phyloP scores from a whole-genome alignment of 2,329 filamentous ascomycete species.

The Pyrenochaeta sp. region DNA sequence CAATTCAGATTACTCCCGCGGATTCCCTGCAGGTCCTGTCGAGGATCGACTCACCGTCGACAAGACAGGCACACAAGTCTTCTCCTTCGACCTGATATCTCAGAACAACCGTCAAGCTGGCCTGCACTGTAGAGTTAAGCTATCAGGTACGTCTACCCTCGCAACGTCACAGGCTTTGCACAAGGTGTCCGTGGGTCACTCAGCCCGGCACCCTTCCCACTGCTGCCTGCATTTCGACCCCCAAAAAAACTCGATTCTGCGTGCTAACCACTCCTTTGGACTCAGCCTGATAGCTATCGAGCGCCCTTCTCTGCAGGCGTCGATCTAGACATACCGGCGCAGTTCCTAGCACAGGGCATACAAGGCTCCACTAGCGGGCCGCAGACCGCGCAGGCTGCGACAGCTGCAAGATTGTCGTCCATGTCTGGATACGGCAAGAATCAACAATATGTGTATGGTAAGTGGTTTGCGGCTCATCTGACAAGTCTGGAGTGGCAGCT shows the following conservation, averaged over 20 bases:
- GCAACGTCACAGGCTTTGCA: constrained; percentile 16
- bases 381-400: constrained; percentile 54
- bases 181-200: constrained; percentile 16
- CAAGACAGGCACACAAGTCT: constrained; percentile 18
- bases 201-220: constrained; percentile 23
- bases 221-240: constrained; percentile 41
- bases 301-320: constrained; percentile 39
- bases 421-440: constrained; percentile 86
- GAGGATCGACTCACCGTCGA: constrained; percentile 17
- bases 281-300: constrained; percentile 44
- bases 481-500: constrained; percentile 44
- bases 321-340: constrained; percentile 30
- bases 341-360: constrained; percentile 40
- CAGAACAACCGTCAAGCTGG: constrained; percentile 46
- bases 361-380: constrained; percentile 57
- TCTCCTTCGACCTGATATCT: constrained; percentile 13
- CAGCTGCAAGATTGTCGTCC: constrained; percentile 64
- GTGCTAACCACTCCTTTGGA: constrained; percentile 33
- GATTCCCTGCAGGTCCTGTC: constrained; percentile 27
- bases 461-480: constrained; percentile 60
- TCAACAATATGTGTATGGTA: constrained; percentile 82
- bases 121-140: constrained; percentile 43
- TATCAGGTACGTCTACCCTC: constrained; percentile 46
- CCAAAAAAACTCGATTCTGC: constrained; percentile 34
- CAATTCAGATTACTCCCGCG: constrained; percentile 17